Evolutionary conservation across 805 yeast species (phyloP).

Genomic region (Alloascoidea africana): DNA sequence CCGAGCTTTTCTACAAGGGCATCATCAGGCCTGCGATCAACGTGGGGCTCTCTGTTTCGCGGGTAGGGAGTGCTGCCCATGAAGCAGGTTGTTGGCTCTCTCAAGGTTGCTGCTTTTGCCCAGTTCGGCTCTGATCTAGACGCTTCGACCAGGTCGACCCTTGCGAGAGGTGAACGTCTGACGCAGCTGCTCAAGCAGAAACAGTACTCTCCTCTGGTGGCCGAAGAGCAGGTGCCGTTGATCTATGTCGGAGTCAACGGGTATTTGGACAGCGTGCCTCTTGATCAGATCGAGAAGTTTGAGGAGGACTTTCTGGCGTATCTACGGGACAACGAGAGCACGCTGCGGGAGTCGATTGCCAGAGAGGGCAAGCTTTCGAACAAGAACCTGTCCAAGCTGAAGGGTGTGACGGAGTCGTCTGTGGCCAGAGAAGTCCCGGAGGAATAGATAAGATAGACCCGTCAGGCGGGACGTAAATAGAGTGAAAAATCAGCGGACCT

Average conservation of each 20-base stretch:
- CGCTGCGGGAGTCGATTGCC: conserved; percentile 70
- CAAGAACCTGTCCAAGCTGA: conserved; percentile 77
- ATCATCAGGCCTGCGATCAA: conserved; percentile 99
- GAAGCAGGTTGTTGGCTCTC: conserved; percentile 99
- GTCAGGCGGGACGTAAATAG: no score
- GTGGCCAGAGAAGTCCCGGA: no score
- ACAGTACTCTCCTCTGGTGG: conserved; percentile 93
- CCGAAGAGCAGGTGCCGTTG: conserved; percentile 98
- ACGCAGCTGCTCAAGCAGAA: conserved; percentile 97
- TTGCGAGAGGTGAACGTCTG: conserved; percentile 99
- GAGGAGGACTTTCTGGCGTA: conserved; percentile 86
- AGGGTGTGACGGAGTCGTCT: conserved; percentile 84
- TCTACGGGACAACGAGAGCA: conserved; percentile 83
- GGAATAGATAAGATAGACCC: no score
- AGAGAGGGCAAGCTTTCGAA: conserved; percentile 81
- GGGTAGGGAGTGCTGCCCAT: conserved; percentile 99
- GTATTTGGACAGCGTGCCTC: conserved; percentile 78
- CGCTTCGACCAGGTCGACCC: conserved; percentile 98
- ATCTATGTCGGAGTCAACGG: conserved; percentile 99
- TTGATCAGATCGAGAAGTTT: conserved; percentile 77
- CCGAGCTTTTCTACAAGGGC: conserved; percentile 99
- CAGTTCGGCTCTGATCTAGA: conserved; percentile 99
- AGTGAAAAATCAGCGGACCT: no score
- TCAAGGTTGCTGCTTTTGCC: conserved; percentile 99
- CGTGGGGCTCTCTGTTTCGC: conserved; percentile 99